A percentile compares a stretch with the other conserved stretches of the same genome.
phyloP scores from a whole-genome alignment of 345 rosid species.

The Chamaenerion angustifolium region DNA sequence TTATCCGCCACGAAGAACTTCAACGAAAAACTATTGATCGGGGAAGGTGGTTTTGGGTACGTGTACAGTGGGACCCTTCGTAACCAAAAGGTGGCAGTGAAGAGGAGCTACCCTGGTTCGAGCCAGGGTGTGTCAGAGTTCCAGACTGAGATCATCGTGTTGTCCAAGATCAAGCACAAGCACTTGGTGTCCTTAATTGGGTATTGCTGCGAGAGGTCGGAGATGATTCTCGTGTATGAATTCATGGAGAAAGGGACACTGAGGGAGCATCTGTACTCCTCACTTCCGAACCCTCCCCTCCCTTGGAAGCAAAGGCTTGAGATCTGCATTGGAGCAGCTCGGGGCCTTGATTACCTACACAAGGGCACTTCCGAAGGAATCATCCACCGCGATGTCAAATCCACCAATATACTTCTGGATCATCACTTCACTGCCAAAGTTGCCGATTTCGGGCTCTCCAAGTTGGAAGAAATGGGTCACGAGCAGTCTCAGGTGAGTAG shows the following conservation, averaged over 20 bases:
- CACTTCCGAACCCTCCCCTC: constrained; percentile 11
- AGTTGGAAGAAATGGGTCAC: constrained; percentile 15
- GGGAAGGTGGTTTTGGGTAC: constrained; percentile 35
- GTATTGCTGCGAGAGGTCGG: constrained; percentile 39
- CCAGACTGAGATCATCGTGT: constrained; percentile 35
- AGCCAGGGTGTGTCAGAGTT: constrained; percentile 39
- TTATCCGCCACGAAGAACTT: constrained; percentile 31
- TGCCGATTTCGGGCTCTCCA: constrained; percentile 53
- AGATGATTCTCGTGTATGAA: constrained; percentile 51
- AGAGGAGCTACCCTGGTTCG: constrained; percentile 30
- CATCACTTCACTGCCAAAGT: constrained; percentile 34
- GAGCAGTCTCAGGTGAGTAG: constrained; percentile 23
- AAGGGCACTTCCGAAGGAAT: constrained; percentile 24
- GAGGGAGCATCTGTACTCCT: constrained; percentile 29
- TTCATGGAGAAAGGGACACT: constrained; percentile 46
- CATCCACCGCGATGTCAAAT: constrained; percentile 49
- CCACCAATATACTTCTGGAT: constrained; percentile 48
- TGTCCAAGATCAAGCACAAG: constrained; percentile 50
- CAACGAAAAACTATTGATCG: constrained; percentile 18
- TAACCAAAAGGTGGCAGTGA: constrained; percentile 35
- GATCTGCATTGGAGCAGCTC: constrained; percentile 49
- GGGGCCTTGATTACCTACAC: constrained; percentile 41
- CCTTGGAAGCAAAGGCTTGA: constrained; percentile 45
- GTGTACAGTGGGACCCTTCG: constrained; percentile 28
- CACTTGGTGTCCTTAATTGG: constrained; percentile 65